These are phyloP conservation scores for Zangia roseola DNA, from an alignment of 768 basidiomycete species.

Conservation along the genomic window DNA sequence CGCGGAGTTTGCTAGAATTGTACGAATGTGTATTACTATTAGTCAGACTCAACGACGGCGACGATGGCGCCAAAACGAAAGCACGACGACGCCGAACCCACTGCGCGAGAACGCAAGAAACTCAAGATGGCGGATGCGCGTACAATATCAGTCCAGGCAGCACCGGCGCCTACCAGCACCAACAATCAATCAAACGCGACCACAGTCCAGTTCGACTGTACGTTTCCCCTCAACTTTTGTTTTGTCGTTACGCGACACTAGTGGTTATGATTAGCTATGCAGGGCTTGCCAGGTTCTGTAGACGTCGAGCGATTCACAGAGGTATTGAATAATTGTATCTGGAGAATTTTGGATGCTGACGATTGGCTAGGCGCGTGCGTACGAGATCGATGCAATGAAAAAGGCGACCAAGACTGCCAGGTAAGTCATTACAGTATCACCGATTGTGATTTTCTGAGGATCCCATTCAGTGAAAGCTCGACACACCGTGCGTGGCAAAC, in stretches of 20 bases:
- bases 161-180: conserved; percentile 2
- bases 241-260: not conserved
- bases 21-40: too few relatives aligned
- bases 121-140: conserved; percentile 61
- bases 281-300: conserved; percentile 65
- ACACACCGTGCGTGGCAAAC: conserved; percentile 90
- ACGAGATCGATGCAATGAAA: conserved; percentile 92
- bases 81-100: conserved; percentile 30
- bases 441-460: not conserved
- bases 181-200: conserved; percentile 30
- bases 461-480: conserved; percentile 51
- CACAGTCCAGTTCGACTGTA: conserved; percentile 40
- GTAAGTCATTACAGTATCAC: conserved; percentile 32
- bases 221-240: conserved; percentile 9
- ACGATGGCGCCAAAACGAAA: conserved; percentile 45
- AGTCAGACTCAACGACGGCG: too few relatives aligned
- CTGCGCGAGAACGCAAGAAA: conserved; percentile 64
- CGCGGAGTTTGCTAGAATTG: too few relatives aligned
- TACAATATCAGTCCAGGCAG: conserved; percentile 59
- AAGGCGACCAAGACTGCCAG: conserved; percentile 78
- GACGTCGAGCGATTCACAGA: conserved; percentile 90
- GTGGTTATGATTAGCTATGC: conserved; percentile 42
- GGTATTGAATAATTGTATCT: conserved; percentile 40
- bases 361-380: conserved; percentile 66
- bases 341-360: conserved; percentile 3